Conservation (phyloP, 352 stramenopile genomes). For the Phytophthora syringae region DNA sequence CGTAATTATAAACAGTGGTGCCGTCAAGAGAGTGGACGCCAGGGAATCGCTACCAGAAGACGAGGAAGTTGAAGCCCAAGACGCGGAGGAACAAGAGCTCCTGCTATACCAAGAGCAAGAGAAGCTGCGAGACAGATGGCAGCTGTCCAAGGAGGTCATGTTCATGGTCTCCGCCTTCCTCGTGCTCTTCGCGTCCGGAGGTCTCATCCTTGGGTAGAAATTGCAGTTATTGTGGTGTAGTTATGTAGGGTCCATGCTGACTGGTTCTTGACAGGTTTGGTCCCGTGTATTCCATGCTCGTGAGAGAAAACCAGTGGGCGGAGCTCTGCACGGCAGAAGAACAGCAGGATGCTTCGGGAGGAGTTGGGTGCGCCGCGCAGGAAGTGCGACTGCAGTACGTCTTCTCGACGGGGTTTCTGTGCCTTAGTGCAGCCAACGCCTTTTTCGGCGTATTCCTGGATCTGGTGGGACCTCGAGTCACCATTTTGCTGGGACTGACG, state of each 20-base stretch:
- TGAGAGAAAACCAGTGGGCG: slow-evolving; percentile 71
- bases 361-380: slow-evolving; percentile 56
- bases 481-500: slow-evolving; percentile 57
- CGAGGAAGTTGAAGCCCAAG: slow-evolving; percentile 21
- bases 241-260: too few relatives aligned
- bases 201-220: slow-evolving; percentile 65
- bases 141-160: slow-evolving; percentile 69
- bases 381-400: slow-evolving; percentile 81
- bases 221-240: neutral
- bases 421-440: slow-evolving; percentile 80
- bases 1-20: neutral
- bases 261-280: slow-evolving; percentile 65
- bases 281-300: slow-evolving; percentile 72
- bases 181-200: slow-evolving; percentile 69
- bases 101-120: neutral
- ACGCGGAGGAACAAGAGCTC: slow-evolving; percentile 16
- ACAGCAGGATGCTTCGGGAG: neutral
- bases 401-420: slow-evolving; percentile 82
- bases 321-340: slow-evolving; percentile 50
- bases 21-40: neutral
- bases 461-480: slow-evolving; percentile 62
- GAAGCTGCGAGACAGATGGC: neutral
- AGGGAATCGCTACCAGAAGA: slow-evolving; percentile 15
- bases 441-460: slow-evolving; percentile 83
- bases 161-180: slow-evolving; percentile 64